Evolutionary conservation across 352 stramenopile species (phyloP), one percentile per base, ranked within the genome.

Genomic region (Globisporangium perplexum): DNA sequence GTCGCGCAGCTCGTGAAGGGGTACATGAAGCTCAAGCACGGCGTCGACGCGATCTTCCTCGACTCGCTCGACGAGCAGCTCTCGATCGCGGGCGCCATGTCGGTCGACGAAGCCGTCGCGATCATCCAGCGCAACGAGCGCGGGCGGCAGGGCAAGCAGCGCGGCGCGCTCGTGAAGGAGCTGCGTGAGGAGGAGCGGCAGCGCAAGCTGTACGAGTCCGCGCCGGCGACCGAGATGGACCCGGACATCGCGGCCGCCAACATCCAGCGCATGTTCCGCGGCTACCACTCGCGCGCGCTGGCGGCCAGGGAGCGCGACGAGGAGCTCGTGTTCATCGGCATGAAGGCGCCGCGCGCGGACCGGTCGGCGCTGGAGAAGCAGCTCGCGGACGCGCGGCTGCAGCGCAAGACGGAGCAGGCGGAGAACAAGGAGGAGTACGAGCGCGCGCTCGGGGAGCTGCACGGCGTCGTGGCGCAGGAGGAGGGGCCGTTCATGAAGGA

Each of bases 401-500:
- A 96, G 61, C 76, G 88, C 33, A 97, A 92, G 60, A 71, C 90
- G 10, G 88, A 97, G 60, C 94, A 98, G 62, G 46, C 54, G 7
- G 87, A 98, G 43, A 97, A 97, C 64, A 87, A 88, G 57, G 88
- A 97, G 42, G 88, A 86, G 47, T 98, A 98, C 66, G 74, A 90
- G 30, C 69, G 78, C 22, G 92, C 92, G 14, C 68, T 98, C 3
- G 63, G 82, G 28, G 86, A 96, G 18, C 66, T 98, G 11, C 93
- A 97, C 53, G 72, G 82, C 4, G 74, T 84, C 15, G 83, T 93
- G 1, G 62, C 62, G 1, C 60, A 75, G 43, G 91, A 98, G 60
- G 93, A 98, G 62, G 91, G 93, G 0, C 92, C 93, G 47, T 86
- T 96, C 50, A 97, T 98, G 83, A 85, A 94, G 61, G 89, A 96